phyloP scores from a whole-genome alignment of 2,329 filamentous ascomycete species.

The Fusarium goolgardi region DNA sequence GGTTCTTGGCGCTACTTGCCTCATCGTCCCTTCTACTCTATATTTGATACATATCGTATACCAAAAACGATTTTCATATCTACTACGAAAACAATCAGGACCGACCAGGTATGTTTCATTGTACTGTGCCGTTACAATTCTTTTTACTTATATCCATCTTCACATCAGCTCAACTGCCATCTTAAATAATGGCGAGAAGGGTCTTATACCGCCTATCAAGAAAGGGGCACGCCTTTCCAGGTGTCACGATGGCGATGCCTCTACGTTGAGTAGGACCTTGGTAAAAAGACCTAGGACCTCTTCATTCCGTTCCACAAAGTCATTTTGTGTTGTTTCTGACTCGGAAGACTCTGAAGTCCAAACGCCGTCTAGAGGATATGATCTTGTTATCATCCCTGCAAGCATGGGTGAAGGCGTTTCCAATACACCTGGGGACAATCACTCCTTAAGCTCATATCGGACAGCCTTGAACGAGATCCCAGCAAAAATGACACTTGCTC shows the following conservation, averaged over 20 bases:
- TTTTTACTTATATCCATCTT: neutral
- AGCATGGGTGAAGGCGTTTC: neutral
- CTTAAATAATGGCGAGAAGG: neutral
- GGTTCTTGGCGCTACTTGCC: neutral
- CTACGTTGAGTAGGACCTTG: neutral
- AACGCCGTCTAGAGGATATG: neutral
- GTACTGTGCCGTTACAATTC: accelerated
- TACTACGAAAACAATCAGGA: neutral
- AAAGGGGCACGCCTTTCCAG: neutral
- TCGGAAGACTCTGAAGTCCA: neutral
- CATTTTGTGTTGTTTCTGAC: neutral
- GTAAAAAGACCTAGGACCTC: neutral
- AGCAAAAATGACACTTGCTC: neutral
- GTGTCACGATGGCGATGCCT: neutral
- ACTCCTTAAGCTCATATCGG: neutral
- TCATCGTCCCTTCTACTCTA: neutral
- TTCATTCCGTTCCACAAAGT: slow-evolving; percentile 9
- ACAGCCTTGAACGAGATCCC: neutral
- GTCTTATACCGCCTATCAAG: neutral
- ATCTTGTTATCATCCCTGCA: slow-evolving; percentile 1
- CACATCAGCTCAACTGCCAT: neutral
- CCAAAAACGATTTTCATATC: neutral
- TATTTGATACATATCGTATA: neutral
- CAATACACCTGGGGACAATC: neutral
- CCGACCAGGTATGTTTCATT: neutral